Evolutionary conservation across 768 basidiomycete genomes (phyloP).

Genomic region (Naematelia aurantialba): DNA sequence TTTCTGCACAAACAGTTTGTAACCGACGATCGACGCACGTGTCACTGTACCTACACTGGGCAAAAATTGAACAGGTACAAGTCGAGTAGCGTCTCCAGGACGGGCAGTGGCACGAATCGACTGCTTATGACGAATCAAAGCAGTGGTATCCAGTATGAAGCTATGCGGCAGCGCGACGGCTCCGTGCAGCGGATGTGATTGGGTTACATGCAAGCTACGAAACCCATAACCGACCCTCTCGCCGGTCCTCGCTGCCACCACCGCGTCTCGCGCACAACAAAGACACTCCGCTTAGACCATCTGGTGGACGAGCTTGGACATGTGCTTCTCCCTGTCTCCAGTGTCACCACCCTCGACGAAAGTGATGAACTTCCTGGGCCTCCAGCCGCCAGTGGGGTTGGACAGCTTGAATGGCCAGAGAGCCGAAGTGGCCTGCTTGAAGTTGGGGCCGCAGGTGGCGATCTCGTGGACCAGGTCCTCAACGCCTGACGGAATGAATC

Average conservation of each 20-base stretch:
- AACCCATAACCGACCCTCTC: conserved; percentile 1
- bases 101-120: too few species aligned
- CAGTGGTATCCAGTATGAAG: too few species aligned
- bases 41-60: too few species aligned
- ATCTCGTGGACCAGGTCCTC: conserved; percentile 99
- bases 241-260: neutral
- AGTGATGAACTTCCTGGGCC: conserved; percentile 83
- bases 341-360: conserved; percentile 94
- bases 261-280: neutral
- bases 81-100: too few species aligned
- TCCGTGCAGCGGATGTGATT: neutral
- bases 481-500: conserved; percentile 52
- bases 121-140: too few species aligned
- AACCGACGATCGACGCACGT: neutral
- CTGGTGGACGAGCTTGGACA: conserved; percentile 88
- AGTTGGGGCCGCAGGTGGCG: conserved; percentile 90
- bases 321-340: conserved; percentile 92
- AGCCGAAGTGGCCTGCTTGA: conserved; percentile 88
- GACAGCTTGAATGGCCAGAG: conserved; percentile 99
- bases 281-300: conserved; percentile 45
- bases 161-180: too few species aligned
- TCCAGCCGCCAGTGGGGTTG: conserved; percentile 98
- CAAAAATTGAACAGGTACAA: too few species aligned
- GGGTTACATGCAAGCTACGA: conserved; percentile 8
- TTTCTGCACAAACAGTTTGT: too few species aligned